phyloP scores from a whole-genome alignment of 768 basidiomycete genomes.

The Russula sp. region DNA sequence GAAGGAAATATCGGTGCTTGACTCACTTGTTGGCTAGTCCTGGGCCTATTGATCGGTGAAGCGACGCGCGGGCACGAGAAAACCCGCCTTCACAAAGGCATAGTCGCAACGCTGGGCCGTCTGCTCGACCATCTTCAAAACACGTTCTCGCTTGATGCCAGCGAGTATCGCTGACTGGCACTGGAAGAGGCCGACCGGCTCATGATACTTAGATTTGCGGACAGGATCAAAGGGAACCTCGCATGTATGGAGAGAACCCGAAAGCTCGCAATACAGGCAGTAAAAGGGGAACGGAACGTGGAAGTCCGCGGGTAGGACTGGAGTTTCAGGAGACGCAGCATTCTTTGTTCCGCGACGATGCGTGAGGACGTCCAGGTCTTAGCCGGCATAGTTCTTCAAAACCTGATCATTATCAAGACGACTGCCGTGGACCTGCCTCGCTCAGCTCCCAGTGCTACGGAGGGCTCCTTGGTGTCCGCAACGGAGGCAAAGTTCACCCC shows the following conservation, averaged over 20 bases:
- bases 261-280: slow-evolving; percentile 61
- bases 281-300: slow-evolving; percentile 54
- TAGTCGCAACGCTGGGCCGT: slow-evolving; percentile 92
- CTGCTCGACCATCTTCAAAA: slow-evolving; percentile 95
- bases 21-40: slow-evolving; percentile 87
- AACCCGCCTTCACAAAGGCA: slow-evolving; percentile 85
- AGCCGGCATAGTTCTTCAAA: slow-evolving; percentile 69
- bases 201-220: slow-evolving; percentile 98
- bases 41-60: slow-evolving; percentile 92
- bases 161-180: slow-evolving; percentile 91
- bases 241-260: slow-evolving; percentile 77
- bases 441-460: slow-evolving; percentile 25
- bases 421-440: slow-evolving; percentile 38
- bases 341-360: slow-evolving; percentile 96
- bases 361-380: slow-evolving; percentile 91
- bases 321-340: slow-evolving; percentile 66
- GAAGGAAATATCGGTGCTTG: slow-evolving; percentile 35
- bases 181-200: slow-evolving; percentile 95
- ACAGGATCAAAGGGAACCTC: slow-evolving; percentile 86
- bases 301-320: slow-evolving; percentile 87
- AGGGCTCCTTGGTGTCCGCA: slow-evolving; percentile 20
- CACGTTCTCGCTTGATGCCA: slow-evolving; percentile 85
- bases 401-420: slow-evolving; percentile 81
- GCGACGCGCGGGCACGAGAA: slow-evolving; percentile 93
- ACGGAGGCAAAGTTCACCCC: slow-evolving; percentile 72